A percentile compares a stretch with the other conserved stretches of the same genome.
These are phyloP conservation scores for Fusarium succisae DNA, from an alignment of 2,329 filamentous ascomycete genomes.

Conservation along the genomic window DNA sequence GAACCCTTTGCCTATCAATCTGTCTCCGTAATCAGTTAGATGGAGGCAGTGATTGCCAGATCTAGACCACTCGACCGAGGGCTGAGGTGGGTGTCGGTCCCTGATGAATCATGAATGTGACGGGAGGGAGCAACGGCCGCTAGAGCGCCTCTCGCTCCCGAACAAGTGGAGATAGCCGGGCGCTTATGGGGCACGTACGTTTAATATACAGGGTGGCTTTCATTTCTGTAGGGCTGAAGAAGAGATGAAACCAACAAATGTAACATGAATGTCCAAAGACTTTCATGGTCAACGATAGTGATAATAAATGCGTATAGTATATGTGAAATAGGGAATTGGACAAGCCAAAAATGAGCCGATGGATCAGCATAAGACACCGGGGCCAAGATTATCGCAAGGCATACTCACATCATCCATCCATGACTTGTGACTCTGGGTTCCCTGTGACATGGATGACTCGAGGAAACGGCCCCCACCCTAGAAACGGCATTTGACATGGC, in stretches of 20 bases:
- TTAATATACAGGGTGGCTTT: background rate
- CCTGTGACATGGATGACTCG: background rate
- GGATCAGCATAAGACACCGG: background rate
- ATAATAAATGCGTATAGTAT: background rate
- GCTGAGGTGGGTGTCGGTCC: background rate
- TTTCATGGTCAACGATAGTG: background rate
- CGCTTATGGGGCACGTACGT: background rate
- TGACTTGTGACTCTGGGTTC: background rate
- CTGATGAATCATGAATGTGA: background rate
- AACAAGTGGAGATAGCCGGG: background rate
- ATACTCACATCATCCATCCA: background rate
- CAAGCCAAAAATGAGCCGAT: background rate
- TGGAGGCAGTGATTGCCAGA: background rate
- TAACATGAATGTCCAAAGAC: background rate
- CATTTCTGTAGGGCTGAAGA: slow-evolving; percentile 20
- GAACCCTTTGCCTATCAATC: background rate
- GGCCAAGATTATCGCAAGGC: slow-evolving; percentile 10
- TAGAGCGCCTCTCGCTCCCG: background rate
- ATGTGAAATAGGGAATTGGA: background rate
- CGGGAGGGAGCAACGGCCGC: background rate
- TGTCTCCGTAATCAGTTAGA: background rate
- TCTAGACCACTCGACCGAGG: background rate
- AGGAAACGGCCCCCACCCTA: slow-evolving; percentile 21
- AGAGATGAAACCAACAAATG: background rate
- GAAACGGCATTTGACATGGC: background rate